phyloP scores from a whole-genome alignment of 2,329 filamentous ascomycete genomes.

The Huntiella decipiens region DNA sequence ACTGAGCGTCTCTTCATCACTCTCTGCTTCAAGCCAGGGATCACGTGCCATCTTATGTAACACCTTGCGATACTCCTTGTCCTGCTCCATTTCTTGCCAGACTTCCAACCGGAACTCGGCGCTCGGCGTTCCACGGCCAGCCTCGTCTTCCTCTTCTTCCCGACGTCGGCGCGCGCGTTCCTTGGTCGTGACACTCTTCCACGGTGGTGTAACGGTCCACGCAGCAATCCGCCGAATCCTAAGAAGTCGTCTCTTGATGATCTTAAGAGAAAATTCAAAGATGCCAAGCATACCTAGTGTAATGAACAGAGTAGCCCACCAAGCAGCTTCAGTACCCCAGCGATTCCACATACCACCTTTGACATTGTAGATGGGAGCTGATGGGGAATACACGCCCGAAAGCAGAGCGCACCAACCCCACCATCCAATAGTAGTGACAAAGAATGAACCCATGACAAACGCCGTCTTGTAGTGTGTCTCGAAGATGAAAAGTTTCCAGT shows the following conservation, averaged over 20 bases:
- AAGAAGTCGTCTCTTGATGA: constrained; percentile 26
- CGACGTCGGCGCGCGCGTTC: constrained; percentile 7
- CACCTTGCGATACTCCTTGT: constrained; percentile 24
- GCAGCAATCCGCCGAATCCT: constrained; percentile 14
- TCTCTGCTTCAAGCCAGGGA: constrained; percentile 5
- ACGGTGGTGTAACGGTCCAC: constrained; percentile 14
- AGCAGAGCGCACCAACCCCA: constrained; percentile 58
- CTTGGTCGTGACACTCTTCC: constrained; percentile 18
- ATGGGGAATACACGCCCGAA: constrained; percentile 36
- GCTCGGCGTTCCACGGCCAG: constrained; percentile 5
- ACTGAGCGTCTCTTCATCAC: constrained; percentile 1
- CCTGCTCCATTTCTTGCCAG: constrained; percentile 40
- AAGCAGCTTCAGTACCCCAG: constrained; percentile 49
- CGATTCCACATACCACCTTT: constrained; percentile 42
- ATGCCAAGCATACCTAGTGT: constrained; percentile 40
- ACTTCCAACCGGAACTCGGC: constrained; percentile 32
- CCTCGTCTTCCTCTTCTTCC: constrained; percentile 8
- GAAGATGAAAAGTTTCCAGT: constrained; percentile 57
- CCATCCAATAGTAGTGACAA: constrained; percentile 47
- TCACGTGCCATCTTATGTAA: constrained; percentile 24
- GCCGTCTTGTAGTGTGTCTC: constrained; percentile 60
- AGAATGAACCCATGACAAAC: constrained; percentile 39
- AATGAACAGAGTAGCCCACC: constrained; percentile 56
- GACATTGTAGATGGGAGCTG: constrained; percentile 44
- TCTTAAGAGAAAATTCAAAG: constrained; percentile 44